phyloP scores from a whole-genome alignment of 2,329 filamentous ascomycete species.

The Colletotrichum tamarilloi region DNA sequence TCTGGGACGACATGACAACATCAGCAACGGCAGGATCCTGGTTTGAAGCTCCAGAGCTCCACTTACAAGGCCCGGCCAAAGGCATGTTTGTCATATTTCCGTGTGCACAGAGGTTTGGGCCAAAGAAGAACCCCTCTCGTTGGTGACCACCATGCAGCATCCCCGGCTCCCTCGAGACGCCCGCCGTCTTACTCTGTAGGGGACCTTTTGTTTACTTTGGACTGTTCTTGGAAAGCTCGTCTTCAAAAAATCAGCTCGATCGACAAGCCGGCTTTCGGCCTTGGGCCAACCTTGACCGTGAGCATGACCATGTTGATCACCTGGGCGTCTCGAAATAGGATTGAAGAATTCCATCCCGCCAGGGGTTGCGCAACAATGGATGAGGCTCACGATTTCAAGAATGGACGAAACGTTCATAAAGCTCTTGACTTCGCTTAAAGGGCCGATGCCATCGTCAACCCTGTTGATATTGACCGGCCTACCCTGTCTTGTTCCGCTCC shows the following conservation, averaged over 20 bases:
- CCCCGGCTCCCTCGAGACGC: conserved; percentile 29
- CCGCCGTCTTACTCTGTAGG: conserved; percentile 20
- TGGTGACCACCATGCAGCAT: conserved; percentile 18
- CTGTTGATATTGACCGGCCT: conserved; percentile 22
- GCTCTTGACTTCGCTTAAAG: conserved; percentile 19
- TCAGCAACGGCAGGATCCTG: conserved; percentile 7
- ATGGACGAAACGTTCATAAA: conserved; percentile 1
- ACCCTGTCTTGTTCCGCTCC: conserved; percentile 27
- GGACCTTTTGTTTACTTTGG: conserved; percentile 34
- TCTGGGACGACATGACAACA: conserved; percentile 27
- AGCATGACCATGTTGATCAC: background rate
- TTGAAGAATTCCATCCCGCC: conserved; percentile 23
- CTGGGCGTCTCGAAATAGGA: conserved; percentile 18
- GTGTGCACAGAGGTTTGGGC: conserved; percentile 24
- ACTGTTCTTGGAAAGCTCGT: conserved; percentile 27
- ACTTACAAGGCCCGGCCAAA: conserved; percentile 21
- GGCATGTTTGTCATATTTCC: conserved; percentile 27
- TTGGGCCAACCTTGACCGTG: background rate
- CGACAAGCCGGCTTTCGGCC: conserved; percentile 6
- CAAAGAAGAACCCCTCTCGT: conserved; percentile 23
- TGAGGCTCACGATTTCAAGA: conserved; percentile 4
- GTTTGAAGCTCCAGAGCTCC: conserved; percentile 16
- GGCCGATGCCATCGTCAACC: conserved; percentile 29
- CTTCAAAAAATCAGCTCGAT: conserved; percentile 15
- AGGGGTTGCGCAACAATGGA: conserved; percentile 2